Evolutionary conservation across 2,329 filamentous ascomycete species (phyloP), one percentile per base, ranked within the genome.

Genomic region (Orbilia javanica): DNA sequence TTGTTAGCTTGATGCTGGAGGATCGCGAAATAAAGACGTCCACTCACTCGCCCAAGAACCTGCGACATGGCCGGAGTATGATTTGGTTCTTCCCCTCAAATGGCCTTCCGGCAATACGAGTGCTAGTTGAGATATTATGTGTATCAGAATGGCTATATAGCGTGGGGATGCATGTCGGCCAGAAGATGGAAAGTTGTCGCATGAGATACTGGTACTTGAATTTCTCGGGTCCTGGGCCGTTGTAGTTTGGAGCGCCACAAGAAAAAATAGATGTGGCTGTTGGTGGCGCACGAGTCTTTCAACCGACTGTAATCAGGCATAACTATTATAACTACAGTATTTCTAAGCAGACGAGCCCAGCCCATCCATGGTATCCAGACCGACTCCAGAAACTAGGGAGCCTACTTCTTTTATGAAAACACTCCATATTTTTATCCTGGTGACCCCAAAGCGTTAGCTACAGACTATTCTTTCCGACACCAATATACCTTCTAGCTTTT

Each of bases 41-140:
- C 7, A 34, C 86, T 83, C 88, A 94, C 92, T 84, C 91, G 86
- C 82, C 92, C 92, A 83, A 94, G 86, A 80, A 89, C 91, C 88
- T 94, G 92, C 81, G 92, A 94, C 92, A 95, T 95, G 77, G 73
- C 85, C 82, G 79, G 46, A 27, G 42, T 34, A n/a, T 48, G 18
- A 27, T 64, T 53, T 15, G 69, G 74, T 80, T 82, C 36, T 13
- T 57, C 27, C 64, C 31, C 25, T 29, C 18, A 44, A n/a, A 20
- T 31, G 5, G 25, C 7, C 15, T 25, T 29, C 13, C 7, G 34
- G 22, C 48, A 7, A 13, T 36, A 39, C 13, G 31, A 22, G 13
- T 34, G 4, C 6, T 31, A 13, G 20, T 42, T 60, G 4, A 15
- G 10, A n/a, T 25, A 11, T 42, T 22, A 39, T 42, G 22, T 4